Base-by-base conservation (phyloP, 176 grass and related monocot species). In the Oryza punctata region DNA sequence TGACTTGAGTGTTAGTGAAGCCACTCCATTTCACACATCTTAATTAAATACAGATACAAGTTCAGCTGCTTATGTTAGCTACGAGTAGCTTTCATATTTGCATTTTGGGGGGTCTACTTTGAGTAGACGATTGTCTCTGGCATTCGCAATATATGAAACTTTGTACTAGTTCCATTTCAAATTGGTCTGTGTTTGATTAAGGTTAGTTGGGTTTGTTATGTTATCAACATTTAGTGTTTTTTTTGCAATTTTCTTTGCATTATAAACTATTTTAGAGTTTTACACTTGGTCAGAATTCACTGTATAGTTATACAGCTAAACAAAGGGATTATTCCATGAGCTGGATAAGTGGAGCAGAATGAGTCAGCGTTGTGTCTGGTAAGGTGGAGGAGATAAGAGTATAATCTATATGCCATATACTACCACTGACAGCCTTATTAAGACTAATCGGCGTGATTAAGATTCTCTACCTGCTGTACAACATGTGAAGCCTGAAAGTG, bases 401-500 rank as follows among this genome's bases (percentile, higher is more conserved):
- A 18, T 26, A 64, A 76, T 57, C 37, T 67, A n/a, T 67, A 23
- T 61, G 61, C 9, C 16, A 15, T 68, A 41, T 25, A 37, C 32
- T 5, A 16, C 47, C n/a, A 16, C 28, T 75, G 77, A 85, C 77
- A 85, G 82, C 38, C 25, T 69, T 76, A 77, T 70, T 45, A 75
- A 12, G 1, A 44, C 15, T 15, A 8, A 67, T 15, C 54, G 26
- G 13, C n/a, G 81, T 30, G 81, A 81, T 85, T 87, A 81, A 61
- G 81, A 76, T 85, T 85, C 72, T 32, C 78, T 2, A 81, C 41
- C 67, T 61, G 52, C 77, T 35, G 52, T 33, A 19, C 45, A 66
- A 43, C 81, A 91, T 91, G 75, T 77, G 85, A 84, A 80, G 80
- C 35, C 80, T 72, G 10, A 15, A 54, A 54, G 80, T 32, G 77